Evolutionary conservation across 2,329 filamentous ascomycete species (phyloP).

Genomic region (Trichoderma sp.): DNA sequence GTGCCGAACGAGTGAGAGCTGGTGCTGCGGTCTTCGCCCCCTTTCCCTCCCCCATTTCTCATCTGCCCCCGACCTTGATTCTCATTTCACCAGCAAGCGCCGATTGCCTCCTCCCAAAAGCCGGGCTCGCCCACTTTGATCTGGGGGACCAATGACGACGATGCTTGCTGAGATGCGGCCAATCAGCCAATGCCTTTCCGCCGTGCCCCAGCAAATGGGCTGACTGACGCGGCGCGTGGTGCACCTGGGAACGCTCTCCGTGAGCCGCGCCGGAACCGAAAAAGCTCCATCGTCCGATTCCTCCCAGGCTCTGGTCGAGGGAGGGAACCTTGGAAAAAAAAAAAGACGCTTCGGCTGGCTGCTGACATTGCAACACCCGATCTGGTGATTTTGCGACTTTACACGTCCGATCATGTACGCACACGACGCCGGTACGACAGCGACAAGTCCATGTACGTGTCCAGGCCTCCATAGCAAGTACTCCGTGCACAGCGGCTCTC

Average conservation of each 20-base stretch:
- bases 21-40: background rate
- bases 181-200: slow-evolving; percentile 4
- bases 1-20: background rate
- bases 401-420: slow-evolving; percentile 15
- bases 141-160: slow-evolving; percentile 1
- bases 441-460: background rate
- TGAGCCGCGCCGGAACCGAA: slow-evolving; percentile 16
- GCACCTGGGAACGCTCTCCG: background rate
- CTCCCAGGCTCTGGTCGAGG: background rate
- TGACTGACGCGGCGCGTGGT: slow-evolving; percentile 20
- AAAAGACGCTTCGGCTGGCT: slow-evolving; percentile 1
- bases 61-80: background rate
- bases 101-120: slow-evolving; percentile 7
- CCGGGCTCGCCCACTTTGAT: slow-evolving; percentile 3
- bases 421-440: background rate
- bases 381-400: slow-evolving; percentile 12
- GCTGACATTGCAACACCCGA: slow-evolving; percentile 6
- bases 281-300: slow-evolving; percentile 10
- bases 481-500: background rate
- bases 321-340: no score
- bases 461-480: background rate
- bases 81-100: slow-evolving; percentile 12
- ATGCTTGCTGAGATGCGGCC: background rate
- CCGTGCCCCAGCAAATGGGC: slow-evolving; percentile 9
- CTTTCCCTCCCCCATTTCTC: slow-evolving; percentile 1